Conservation (phyloP, 2,329 filamentous ascomycete genomes). For the Alternaria sp. region DNA sequence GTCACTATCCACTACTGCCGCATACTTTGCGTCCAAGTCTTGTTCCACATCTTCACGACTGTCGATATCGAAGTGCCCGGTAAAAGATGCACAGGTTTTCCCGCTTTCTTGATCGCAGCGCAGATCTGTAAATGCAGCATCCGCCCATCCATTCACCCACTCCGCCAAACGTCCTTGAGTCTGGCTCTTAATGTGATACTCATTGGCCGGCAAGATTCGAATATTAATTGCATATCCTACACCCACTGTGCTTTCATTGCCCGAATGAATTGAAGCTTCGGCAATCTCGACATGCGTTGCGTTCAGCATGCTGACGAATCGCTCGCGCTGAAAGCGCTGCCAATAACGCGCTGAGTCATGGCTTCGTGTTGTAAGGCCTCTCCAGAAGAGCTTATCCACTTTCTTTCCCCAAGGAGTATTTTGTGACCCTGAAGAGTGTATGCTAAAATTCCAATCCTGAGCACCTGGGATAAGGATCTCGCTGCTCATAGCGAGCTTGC, state of each 20-base stretch:
- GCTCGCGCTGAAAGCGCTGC: conserved; percentile 76
- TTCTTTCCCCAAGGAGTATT: too few relatives aligned
- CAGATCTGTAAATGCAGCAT: conserved; percentile 54
- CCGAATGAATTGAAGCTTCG: conserved; percentile 48
- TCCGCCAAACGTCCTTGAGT: conserved; percentile 35
- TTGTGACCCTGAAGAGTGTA: too few relatives aligned
- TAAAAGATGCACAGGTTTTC: conserved; percentile 17
- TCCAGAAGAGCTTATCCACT: conserved; percentile 46
- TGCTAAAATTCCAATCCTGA: conserved; percentile 54
- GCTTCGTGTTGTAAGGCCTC: conserved; percentile 59
- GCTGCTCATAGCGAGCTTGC: conserved; percentile 60
- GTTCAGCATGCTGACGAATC: conserved; percentile 78
- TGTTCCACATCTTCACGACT: background rate
- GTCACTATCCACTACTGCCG: conserved; percentile 75
- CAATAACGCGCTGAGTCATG: conserved; percentile 64
- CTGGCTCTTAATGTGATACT: conserved; percentile 27
- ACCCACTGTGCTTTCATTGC: conserved; percentile 26
- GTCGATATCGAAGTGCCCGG: background rate
- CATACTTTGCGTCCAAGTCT: conserved; percentile 31
- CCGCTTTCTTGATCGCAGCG: conserved; percentile 51
- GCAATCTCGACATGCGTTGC: conserved; percentile 63
- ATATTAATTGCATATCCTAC: conserved; percentile 51
- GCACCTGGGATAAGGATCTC: conserved; percentile 61
- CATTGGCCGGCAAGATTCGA: conserved; percentile 47
- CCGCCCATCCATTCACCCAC: conserved; percentile 53